Evolutionary conservation across 139 green algal species (phyloP), one percentile per base, ranked within the genome.

Genomic region (Ettlia oleoabundans): DNA sequence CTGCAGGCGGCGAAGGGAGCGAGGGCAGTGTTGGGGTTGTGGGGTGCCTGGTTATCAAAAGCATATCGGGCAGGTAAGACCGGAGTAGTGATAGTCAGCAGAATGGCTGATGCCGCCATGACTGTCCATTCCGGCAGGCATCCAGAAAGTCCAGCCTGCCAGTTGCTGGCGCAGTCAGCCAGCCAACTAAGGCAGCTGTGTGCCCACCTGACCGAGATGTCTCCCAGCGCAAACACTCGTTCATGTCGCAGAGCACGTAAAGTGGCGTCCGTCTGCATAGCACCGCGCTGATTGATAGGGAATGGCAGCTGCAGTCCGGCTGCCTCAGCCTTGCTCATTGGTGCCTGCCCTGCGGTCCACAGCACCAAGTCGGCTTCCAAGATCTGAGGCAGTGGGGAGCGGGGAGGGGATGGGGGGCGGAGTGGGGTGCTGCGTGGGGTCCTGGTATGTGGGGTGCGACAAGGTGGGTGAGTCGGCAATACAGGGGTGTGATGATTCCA

Each of bases 171-270:
- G n/a, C n/a, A n/a, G n/a, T n/a, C n/a, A n/a, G n/a, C n/a, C n/a
- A n/a, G n/a, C n/a, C n/a, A n/a, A n/a, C 47, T 58, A 10, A n/a
- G 18, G 21, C 55, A 65, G 55, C 55, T 22, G 55, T 22, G 18
- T 28, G 55, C 33, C 1, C 65, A 65, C 8, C 80, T 78, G 19
- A 88, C 85, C 0, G 92, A 90, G 2, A 95, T 89, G 84, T 99
- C 96, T 1, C 96, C 96, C 30, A 99, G 79, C 2, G 96, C 96
- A 91, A 98, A 99, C 66, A 98, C 96, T 28, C 89, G 85, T 9
- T 82, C 28, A 67, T 96, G 89, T 32, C 82, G 69, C 4, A 82
- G 19, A 52, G 97, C 94, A 6, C 91, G 91, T 62, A 98, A 88
- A 1, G 92, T 95, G 2, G 87, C n/a, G 37, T 98, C 95, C 32